Conservation (phyloP, 805 yeast genomes). For the Lipomyces yamadae region DNA sequence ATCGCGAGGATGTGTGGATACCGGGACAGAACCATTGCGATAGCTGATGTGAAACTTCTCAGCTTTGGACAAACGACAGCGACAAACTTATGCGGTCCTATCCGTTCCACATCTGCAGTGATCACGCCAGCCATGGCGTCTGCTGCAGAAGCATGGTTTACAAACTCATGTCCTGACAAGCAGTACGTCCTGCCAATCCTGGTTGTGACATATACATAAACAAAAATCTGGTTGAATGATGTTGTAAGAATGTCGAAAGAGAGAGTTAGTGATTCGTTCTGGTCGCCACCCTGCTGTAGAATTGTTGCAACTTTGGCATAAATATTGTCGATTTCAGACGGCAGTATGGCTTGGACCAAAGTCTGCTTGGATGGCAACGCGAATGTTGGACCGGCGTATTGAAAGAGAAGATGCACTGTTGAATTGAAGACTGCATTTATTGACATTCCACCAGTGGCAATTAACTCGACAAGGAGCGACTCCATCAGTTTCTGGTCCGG, state of each 20-base stretch:
- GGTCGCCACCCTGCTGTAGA: slow-evolving; percentile 23
- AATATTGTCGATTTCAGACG: slow-evolving; percentile 29
- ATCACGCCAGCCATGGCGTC: slow-evolving; percentile 23
- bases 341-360: slow-evolving; percentile 17
- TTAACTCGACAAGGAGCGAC: slow-evolving; percentile 24
- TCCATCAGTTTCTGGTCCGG: slow-evolving; percentile 25
- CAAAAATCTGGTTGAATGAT: slow-evolving; percentile 21
- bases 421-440: slow-evolving; percentile 10
- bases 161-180: slow-evolving; percentile 20
- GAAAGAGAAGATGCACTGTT: slow-evolving; percentile 16
- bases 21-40: slow-evolving; percentile 10
- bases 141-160: slow-evolving; percentile 19
- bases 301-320: slow-evolving; percentile 14
- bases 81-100: slow-evolving; percentile 24
- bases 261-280: slow-evolving; percentile 20
- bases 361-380: slow-evolving; percentile 21
- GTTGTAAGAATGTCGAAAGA: slow-evolving; percentile 33
- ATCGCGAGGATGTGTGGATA: slow-evolving; percentile 28
- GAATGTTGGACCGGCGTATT: slow-evolving; percentile 18
- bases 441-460: slow-evolving; percentile 15
- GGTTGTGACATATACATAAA: slow-evolving; percentile 34
- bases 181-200: slow-evolving; percentile 28
- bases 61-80: slow-evolving; percentile 26
- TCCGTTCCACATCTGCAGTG: slow-evolving; percentile 18
- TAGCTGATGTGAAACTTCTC: slow-evolving; percentile 10